Conservation (phyloP, 1,139 yeast species). For the Kodamaea derodonti region DNA sequence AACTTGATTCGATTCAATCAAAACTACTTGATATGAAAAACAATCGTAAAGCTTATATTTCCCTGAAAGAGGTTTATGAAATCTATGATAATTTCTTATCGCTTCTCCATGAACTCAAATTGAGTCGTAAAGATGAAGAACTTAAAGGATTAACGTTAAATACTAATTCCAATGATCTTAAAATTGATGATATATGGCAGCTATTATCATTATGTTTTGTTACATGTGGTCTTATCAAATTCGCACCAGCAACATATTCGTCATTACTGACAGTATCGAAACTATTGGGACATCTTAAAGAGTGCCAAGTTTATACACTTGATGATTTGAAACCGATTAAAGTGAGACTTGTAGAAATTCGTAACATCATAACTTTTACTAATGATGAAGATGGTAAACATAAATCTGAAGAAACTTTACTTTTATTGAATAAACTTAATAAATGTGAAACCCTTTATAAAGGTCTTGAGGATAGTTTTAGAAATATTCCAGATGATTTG, state of each 20-base stretch:
- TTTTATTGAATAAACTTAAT: constrained; percentile 56
- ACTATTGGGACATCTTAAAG: constrained; percentile 74
- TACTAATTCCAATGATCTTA: constrained; percentile 53
- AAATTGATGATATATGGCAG: constrained; percentile 88
- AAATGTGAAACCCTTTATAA: constrained; percentile 54
- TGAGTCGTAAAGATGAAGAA: constrained; percentile 47
- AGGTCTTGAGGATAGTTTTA: constrained; percentile 50
- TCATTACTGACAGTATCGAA: constrained; percentile 81
- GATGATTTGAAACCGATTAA: constrained; percentile 79
- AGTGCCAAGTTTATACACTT: constrained; percentile 75
- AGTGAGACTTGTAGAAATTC: constrained; percentile 65
- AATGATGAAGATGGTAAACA: constrained; percentile 26
- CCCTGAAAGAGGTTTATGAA: constrained; percentile 57
- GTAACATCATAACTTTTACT: constrained; percentile 42
- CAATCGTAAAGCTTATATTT: constrained; percentile 59
- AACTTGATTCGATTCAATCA: constrained; percentile 46
- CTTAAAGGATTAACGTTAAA: constrained; percentile 38
- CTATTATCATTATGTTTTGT: constrained; percentile 78
- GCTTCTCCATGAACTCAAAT: constrained; percentile 47
- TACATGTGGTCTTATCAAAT: constrained; percentile 84
- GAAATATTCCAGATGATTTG: constrained; percentile 54
- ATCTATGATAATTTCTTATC: constrained; percentile 53
- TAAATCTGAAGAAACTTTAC: constrained; percentile 52
- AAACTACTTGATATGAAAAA: constrained; percentile 55
- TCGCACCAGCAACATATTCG: constrained; percentile 93